Conservation (phyloP, 306 rosid species). For the Nissolia schottii region DNA sequence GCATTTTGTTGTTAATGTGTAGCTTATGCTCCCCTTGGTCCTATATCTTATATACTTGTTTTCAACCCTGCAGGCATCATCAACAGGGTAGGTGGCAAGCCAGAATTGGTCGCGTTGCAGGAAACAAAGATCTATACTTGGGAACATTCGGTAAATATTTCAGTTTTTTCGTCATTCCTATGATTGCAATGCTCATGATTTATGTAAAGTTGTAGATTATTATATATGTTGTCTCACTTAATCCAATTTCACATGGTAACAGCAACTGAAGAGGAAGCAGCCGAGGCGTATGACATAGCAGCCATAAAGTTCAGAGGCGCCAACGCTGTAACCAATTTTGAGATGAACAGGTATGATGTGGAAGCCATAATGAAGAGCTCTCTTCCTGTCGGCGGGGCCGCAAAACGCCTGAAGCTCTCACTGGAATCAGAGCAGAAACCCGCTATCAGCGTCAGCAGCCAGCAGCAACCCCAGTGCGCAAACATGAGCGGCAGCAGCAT, state of each 20-base stretch:
- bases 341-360: slow-evolving; percentile 89
- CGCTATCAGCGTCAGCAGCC: slow-evolving; percentile 1
- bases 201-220: neutral
- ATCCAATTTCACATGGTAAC: slow-evolving; percentile 2
- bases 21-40: neutral
- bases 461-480: slow-evolving; percentile 43
- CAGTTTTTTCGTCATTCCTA: neutral
- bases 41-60: neutral
- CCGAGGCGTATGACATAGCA: slow-evolving; percentile 93
- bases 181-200: neutral
- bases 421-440: slow-evolving; percentile 63
- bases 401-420: slow-evolving; percentile 80
- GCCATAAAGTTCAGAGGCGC: slow-evolving; percentile 92
- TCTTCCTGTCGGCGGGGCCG: slow-evolving; percentile 90
- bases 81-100: slow-evolving; percentile 99
- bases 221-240: neutral
- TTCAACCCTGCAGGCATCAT: slow-evolving; percentile 65
- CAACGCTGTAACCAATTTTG: slow-evolving; percentile 90
- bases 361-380: slow-evolving; percentile 77
- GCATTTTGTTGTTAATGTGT: neutral
- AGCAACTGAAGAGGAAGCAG: slow-evolving; percentile 99
- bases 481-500: slow-evolving; percentile 48
- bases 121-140: slow-evolving; percentile 88
- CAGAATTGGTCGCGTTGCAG: slow-evolving; percentile 97
- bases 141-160: slow-evolving; percentile 78